Percentiles rank a stretch among this genome's conserved stretches.
Conservation (phyloP, 2,329 filamentous ascomycete species). For the Xylariaceae sp. region DNA sequence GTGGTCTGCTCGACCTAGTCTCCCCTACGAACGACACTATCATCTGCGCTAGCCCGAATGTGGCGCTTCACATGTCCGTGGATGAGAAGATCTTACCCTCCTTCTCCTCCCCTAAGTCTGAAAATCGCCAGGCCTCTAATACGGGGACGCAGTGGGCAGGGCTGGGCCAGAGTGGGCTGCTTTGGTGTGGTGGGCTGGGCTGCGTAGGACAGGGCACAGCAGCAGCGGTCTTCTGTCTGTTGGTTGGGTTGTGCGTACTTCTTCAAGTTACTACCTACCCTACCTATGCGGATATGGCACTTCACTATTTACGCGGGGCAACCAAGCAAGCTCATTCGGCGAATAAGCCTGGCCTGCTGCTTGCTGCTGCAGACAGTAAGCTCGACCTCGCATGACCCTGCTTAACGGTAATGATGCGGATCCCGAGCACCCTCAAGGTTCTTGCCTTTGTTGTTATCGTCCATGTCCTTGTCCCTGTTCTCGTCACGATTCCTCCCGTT, state of each 20-base stretch:
- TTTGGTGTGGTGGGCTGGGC: no score
- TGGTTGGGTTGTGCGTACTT: neutral
- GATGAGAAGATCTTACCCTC: neutral
- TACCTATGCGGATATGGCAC: constrained; percentile 16
- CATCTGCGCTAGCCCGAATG: no score
- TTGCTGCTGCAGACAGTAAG: no score
- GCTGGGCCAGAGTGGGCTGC: no score
- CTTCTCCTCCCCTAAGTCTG: neutral
- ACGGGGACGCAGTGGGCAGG: no score
- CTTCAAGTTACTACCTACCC: constrained; percentile 8
- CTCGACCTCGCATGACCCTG: neutral
- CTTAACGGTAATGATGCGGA: neutral
- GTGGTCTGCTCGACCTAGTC: no score
- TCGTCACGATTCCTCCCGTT: constrained; percentile 15
- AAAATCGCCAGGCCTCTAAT: no score
- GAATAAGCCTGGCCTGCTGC: no score
- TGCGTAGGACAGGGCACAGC: no score
- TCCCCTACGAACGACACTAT: no score
- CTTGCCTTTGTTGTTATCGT: constrained; percentile 14
- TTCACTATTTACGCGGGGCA: constrained; percentile 10
- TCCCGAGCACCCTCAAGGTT: constrained; percentile 9
- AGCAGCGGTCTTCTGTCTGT: no score
- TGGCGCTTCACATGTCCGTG: no score
- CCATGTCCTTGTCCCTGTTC: constrained; percentile 15
- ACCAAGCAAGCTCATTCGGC: neutral